Evolutionary conservation across 208 protist genomes (phyloP).

Genomic region (Crithidia sp.): DNA sequence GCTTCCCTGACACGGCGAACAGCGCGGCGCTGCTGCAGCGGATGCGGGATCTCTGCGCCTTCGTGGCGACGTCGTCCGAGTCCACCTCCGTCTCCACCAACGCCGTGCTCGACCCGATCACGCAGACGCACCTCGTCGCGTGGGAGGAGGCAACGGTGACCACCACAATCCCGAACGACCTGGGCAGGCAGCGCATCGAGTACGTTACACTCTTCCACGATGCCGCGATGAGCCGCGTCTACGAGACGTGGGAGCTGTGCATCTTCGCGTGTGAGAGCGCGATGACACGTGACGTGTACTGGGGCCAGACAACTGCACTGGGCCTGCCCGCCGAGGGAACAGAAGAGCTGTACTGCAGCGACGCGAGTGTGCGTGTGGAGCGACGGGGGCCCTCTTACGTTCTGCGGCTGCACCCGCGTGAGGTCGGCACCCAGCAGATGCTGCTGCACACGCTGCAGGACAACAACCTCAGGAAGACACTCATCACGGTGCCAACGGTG

Average conservation of each 20-base stretch:
- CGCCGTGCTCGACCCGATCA: slow-evolving; percentile 84
- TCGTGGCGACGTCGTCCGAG: slow-evolving; percentile 46
- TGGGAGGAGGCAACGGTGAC: slow-evolving; percentile 84
- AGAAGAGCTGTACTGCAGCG: slow-evolving; percentile 83
- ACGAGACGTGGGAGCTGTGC: slow-evolving; percentile 88
- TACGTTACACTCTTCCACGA: slow-evolving; percentile 86
- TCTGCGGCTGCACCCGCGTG: slow-evolving; percentile 75
- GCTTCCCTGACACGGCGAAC: slow-evolving; percentile 52
- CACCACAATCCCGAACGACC: slow-evolving; percentile 56
- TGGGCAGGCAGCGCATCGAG: slow-evolving; percentile 64
- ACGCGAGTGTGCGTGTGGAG: slow-evolving; percentile 50
- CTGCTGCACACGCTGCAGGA: slow-evolving; percentile 75
- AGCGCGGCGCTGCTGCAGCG: slow-evolving; percentile 52
- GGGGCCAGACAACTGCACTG: slow-evolving; percentile 84
- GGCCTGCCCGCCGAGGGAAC: slow-evolving; percentile 67
- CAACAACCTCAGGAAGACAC: slow-evolving; percentile 63
- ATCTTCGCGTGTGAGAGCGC: slow-evolving; percentile 76
- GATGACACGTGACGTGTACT: slow-evolving; percentile 77
- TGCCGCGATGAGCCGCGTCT: slow-evolving; percentile 66
- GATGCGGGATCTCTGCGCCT: slow-evolving; percentile 75
- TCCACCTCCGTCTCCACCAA: slow-evolving; percentile 66
- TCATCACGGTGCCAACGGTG: slow-evolving; percentile 73
- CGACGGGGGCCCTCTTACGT: slow-evolving; percentile 56
- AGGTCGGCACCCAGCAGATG: slow-evolving; percentile 61
- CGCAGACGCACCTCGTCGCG: slow-evolving; percentile 76